Percentiles rank a stretch among this genome's conserved stretches.
These are phyloP conservation scores for Ogataea glucozyma DNA, from an alignment of 805 yeast genomes.

Conservation along the genomic window DNA sequence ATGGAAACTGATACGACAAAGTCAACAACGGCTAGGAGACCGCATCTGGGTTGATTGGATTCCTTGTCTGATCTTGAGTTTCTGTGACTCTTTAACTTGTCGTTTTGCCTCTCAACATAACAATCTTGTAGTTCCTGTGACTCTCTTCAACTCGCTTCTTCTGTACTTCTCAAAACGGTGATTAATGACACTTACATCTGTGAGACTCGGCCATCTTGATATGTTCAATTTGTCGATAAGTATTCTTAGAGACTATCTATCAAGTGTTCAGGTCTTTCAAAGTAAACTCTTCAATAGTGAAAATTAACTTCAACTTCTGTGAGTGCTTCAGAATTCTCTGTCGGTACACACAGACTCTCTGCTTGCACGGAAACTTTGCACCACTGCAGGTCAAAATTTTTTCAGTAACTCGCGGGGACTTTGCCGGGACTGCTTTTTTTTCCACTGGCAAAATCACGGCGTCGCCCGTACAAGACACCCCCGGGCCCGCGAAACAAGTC, in stretches of 20 bases:
- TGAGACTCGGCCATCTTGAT: constrained; percentile 90
- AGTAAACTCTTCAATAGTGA: constrained; percentile 8
- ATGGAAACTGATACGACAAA: too few relatives aligned
- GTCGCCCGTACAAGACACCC: not conserved
- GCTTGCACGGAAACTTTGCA: constrained; percentile 6
- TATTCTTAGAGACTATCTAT: constrained; percentile 10
- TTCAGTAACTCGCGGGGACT: constrained; percentile 1
- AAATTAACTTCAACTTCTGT: constrained; percentile 9
- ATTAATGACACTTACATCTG: constrained; percentile 74
- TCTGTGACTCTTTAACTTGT: not conserved
- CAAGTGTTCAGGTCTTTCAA: not conserved
- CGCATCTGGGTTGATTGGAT: too few relatives aligned
- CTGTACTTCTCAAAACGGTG: not conserved
- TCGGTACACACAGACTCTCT: constrained; percentile 6
- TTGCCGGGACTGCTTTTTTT: constrained; percentile 10
- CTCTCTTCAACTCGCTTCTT: constrained; percentile 6
- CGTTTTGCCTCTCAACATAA: constrained; percentile 1
- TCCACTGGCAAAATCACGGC: not conserved
- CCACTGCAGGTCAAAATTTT: constrained; percentile 11
- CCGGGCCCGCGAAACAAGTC: not conserved
- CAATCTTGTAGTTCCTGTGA: not conserved
- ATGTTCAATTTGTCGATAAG: constrained; percentile 8
- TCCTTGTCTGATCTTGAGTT: too few relatives aligned
- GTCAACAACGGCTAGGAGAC: too few relatives aligned
- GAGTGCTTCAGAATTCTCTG: constrained; percentile 8